These are phyloP conservation scores for Colletotrichum aenigma DNA, from an alignment of 2,329 filamentous ascomycete genomes.

Conservation along the genomic window DNA sequence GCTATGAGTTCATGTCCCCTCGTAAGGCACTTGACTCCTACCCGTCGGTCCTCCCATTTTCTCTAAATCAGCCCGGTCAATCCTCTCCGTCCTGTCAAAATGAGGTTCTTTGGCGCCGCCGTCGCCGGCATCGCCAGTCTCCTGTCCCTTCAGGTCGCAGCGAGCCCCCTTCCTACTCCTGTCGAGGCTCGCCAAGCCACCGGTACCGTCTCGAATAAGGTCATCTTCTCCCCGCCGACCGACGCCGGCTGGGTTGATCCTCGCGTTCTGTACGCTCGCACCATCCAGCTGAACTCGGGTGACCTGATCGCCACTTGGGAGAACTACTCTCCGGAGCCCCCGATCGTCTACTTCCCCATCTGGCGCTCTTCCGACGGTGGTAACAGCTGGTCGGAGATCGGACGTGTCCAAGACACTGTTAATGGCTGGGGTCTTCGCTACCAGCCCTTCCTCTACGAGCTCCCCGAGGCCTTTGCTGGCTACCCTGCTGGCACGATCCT, in stretches of 20 bases:
- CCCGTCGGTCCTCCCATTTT: background rate
- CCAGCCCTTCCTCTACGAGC: constrained; percentile 71
- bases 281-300: constrained; percentile 46
- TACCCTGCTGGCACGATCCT: constrained; percentile 70
- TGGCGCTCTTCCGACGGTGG: constrained; percentile 57
- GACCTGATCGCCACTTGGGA: constrained; percentile 59
- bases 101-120: constrained; percentile 10
- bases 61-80: background rate
- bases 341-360: constrained; percentile 59
- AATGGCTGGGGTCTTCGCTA: constrained; percentile 71
- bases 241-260: constrained; percentile 47
- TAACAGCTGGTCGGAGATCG: constrained; percentile 66
- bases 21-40: background rate
- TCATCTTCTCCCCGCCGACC: constrained; percentile 45
- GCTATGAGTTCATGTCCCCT: rapidly evolving
- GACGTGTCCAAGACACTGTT: constrained; percentile 65
- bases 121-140: constrained; percentile 10
- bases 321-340: constrained; percentile 61
- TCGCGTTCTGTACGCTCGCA: constrained; percentile 47
- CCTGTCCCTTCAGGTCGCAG: constrained; percentile 1
- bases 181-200: constrained; percentile 14
- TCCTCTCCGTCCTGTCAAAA: background rate
- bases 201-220: constrained; percentile 27
- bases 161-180: constrained; percentile 8
- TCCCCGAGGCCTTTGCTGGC: constrained; percentile 60